Conservation (phyloP, 371 early-diverging fungal species). For the Encephalitozoon hellem region DNA sequence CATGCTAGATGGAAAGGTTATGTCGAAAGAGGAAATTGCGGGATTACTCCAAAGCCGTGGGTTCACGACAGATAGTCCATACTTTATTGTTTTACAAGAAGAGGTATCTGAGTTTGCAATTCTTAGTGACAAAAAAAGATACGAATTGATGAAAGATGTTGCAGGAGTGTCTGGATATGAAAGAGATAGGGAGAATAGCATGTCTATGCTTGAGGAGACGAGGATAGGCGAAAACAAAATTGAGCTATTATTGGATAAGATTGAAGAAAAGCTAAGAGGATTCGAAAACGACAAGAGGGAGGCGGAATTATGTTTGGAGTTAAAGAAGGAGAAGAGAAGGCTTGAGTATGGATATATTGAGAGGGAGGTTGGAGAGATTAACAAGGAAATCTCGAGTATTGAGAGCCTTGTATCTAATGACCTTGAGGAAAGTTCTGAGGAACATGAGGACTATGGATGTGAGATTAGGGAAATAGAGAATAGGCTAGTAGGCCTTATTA, state of each 20-base stretch:
- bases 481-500: conserved; percentile 59
- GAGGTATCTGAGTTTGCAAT: conserved; percentile 81
- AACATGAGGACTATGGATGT: conserved; percentile 62
- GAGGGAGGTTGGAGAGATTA: conserved; percentile 63
- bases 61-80: conserved; percentile 67
- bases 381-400: conserved; percentile 60
- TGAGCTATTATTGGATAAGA: conserved; percentile 70
- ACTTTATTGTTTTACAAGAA: conserved; percentile 98
- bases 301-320: conserved; percentile 59
- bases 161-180: conserved; percentile 95
- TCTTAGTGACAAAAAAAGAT: conserved; percentile 76
- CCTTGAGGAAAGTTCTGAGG: conserved; percentile 48
- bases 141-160: conserved; percentile 83
- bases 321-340: conserved; percentile 56
- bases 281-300: conserved; percentile 84
- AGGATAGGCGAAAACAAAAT: conserved; percentile 69
- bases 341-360: conserved; percentile 62
- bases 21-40: conserved; percentile 74
- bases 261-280: conserved; percentile 75
- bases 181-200: conserved; percentile 73
- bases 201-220: conserved; percentile 81
- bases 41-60: conserved; percentile 89
- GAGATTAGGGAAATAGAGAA: conserved; percentile 66
- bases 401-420: conserved; percentile 32
- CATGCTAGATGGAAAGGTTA: conserved; percentile 76